phyloP scores from a whole-genome alignment of 2,329 filamentous ascomycete genomes.

The Colletotrichum horii region DNA sequence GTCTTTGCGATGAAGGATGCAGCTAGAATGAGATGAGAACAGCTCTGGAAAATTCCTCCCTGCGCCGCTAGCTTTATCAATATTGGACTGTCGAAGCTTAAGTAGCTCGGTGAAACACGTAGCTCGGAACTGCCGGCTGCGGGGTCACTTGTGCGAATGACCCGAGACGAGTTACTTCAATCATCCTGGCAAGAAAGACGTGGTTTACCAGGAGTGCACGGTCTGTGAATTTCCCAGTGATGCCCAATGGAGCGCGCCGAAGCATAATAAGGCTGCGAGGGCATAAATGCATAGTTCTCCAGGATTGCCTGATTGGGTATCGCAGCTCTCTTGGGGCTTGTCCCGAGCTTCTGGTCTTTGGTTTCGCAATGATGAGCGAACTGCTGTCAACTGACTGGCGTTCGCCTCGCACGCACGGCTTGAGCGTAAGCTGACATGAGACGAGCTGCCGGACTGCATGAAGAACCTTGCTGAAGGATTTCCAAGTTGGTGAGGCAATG shows the following conservation, averaged over 20 bases:
- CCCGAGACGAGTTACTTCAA: not conserved
- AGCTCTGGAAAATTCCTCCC: not conserved
- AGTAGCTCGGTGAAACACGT: not conserved
- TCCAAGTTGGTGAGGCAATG: not conserved
- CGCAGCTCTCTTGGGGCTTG: not conserved
- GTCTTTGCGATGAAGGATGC: slow-evolving; percentile 7
- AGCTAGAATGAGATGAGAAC: not conserved
- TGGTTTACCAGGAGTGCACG: not conserved
- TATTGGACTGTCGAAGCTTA: not conserved
- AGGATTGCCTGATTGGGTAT: not conserved
- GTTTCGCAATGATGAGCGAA: not conserved
- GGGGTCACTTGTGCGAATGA: not conserved
- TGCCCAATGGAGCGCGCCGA: not conserved
- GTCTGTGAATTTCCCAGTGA: not conserved
- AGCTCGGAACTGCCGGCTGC: slow-evolving; percentile 2
- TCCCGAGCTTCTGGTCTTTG: not conserved
- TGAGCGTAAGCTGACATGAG: not conserved
- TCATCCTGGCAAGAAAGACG: not conserved
- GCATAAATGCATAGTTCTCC: not conserved
- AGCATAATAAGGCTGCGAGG: not conserved
- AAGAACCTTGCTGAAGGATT: not conserved
- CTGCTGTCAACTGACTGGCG: not conserved
- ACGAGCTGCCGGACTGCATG: not conserved
- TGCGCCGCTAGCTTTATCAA: not conserved
- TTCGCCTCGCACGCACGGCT: not conserved